Base-by-base conservation (phyloP, 1,139 yeast genomes). In the Suhomyces wounanorum region DNA sequence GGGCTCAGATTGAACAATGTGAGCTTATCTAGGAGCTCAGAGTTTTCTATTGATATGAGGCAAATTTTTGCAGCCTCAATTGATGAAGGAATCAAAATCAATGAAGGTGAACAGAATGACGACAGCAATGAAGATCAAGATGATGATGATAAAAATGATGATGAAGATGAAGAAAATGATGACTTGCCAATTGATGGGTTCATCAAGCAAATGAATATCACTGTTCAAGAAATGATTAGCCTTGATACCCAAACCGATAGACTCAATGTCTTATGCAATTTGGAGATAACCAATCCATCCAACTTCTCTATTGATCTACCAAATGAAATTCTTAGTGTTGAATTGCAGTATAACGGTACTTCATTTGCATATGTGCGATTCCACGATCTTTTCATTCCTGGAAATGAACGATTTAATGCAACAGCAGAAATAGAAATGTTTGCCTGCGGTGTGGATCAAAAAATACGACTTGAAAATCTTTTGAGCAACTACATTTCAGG, bases 221-320 rank as follows among this genome's bases (percentile, higher is more conserved):
- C 58, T 8, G 56, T 76, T 4, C 59, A 60, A 16, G 55, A 60
- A 1, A 52, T 76, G 11, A 44, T 51, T 3, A 65, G 67, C 25
- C 49, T 68, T 9, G 63, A 63, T 2, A 66, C 79, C 0, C 56
- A 59, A 13, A 43, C 49, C 0, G 52, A 57, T 0, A 57, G 53
- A 13, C 49, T 67, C 25, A 53, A 55, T 30, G 63, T 63, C 54
- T 60, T 52, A 64, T 55, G 69, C 40, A 72, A 76, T 52, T 61
- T 75, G n/a, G 68, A 66, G 10, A 48, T 80, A 7, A 49, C 54
- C 8, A 78, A 81, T 49, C 81, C 83, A 0, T 57, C 70, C 17
- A 57, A 59, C 18, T 44, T 62, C 7, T 60, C 68, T 1, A 35
- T 69, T 14, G 65, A 62, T 4, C 45, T 73, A 2, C 60, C 66